Evolutionary conservation across 73 alveolate species (phyloP).

Genomic region (Halteria grandinella): DNA sequence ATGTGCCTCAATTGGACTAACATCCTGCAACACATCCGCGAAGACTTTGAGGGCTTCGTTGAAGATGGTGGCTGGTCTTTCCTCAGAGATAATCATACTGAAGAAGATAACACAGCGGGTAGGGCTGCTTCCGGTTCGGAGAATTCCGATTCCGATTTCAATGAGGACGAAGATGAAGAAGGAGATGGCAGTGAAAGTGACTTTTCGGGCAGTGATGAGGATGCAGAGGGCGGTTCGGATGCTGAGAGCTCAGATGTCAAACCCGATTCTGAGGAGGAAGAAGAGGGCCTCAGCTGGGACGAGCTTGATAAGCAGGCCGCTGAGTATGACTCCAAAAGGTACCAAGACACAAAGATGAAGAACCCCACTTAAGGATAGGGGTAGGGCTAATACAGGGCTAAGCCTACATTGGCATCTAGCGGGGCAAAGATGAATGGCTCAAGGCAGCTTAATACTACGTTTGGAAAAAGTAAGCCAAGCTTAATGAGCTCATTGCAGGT

Average conservation of each 20-base stretch:
- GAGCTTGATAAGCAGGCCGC: conserved; percentile 80
- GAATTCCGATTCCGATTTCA: conserved; percentile 63
- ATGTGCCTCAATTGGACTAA: conserved; percentile 86
- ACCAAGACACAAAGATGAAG: conserved; percentile 13
- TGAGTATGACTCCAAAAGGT: conserved; percentile 60
- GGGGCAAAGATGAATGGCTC: too few relatives aligned
- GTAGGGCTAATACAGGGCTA: too few relatives aligned
- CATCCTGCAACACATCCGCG: conserved; percentile 77
- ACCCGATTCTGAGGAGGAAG: conserved; percentile 61
- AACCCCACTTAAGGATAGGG: too few relatives aligned
- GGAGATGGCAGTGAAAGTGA: conserved; percentile 38
- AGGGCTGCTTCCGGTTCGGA: conserved; percentile 71
- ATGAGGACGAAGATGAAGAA: conserved; percentile 75
- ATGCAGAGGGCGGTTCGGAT: not conserved
- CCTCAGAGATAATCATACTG: conserved; percentile 72
- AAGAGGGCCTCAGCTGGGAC: conserved; percentile 89
- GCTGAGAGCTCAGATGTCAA: conserved; percentile 79
- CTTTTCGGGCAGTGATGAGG: conserved; percentile 69
- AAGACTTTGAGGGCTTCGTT: conserved; percentile 84
- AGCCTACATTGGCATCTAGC: too few relatives aligned
- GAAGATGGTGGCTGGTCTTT: conserved; percentile 96
- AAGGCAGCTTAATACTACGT: too few relatives aligned
- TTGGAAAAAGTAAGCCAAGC: too few relatives aligned
- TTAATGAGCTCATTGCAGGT: too few relatives aligned
- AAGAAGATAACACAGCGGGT: conserved; percentile 54